Base-by-base conservation (phyloP, 768 basidiomycete species). In the Gloeostereum incarnatum region DNA sequence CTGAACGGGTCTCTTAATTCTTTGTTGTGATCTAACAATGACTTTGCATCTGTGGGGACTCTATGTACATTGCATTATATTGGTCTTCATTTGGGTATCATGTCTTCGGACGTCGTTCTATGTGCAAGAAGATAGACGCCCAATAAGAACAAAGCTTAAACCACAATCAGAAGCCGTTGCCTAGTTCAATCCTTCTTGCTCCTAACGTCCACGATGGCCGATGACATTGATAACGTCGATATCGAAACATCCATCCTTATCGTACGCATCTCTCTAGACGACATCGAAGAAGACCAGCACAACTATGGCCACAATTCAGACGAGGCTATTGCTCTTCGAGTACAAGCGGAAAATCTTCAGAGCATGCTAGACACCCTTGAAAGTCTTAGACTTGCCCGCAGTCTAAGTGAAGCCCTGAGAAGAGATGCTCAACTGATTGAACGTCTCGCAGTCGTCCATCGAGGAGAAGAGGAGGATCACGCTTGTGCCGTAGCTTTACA, bases 291-390 rank as follows among this genome's bases (percentile, higher is more conserved):
- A n/a, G n/a, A n/a, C n/a, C n/a, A n/a, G n/a, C n/a, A n/a, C n/a
- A n/a, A n/a, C n/a, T n/a, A n/a, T n/a, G n/a, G n/a, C n/a, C n/a
- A n/a, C n/a, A n/a, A n/a, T n/a, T n/a, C n/a, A 0, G 73, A 78
- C 46, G 63, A 66, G 26, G 67, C 71, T 26, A 38, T 62, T 6
- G 75, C 75, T 0, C 52, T 71, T 6, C 55, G 58, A 25, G 29
- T 68, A 1, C 70, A 71, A 38, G 54, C 54, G 2, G 57, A 66
- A 20, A 57, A 61, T 11, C 37, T 69, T 4, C 41, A 53, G 5
- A 43, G 47, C 6, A 41, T 58, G 29, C 40, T 66, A 3, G 47
- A 45, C 0, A 30, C 51, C n/a, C 49, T 64, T 19, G 49, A 55
- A 2, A 71, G 74, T 42, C 40, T 53, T 10, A 52, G 49, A 11